phyloP scores from a whole-genome alignment of 495 filamentous ascomycete genomes.

The Penicillium pulvis region DNA sequence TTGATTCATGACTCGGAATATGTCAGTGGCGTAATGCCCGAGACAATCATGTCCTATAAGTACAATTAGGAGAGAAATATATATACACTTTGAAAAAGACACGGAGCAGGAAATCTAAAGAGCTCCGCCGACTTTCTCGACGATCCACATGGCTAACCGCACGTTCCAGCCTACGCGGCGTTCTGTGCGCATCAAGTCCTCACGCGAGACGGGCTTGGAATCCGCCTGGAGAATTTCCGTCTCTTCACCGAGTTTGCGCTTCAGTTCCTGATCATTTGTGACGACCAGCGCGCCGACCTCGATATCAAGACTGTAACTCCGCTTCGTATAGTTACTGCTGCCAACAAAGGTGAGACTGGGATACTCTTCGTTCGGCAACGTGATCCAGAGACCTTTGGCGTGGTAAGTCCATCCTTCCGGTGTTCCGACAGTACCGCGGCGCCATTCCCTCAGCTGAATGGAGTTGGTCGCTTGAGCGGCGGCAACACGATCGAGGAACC shows the following conservation, averaged over 20 bases:
- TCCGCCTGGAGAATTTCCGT: conserved; percentile 75
- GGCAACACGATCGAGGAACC: conserved; percentile 74
- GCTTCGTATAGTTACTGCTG: conserved; percentile 93
- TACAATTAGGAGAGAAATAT: conserved; percentile 15
- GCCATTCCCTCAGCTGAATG: conserved; percentile 87
- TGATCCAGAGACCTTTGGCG: conserved; percentile 95
- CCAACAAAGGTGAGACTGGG: conserved; percentile 85
- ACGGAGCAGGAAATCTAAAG: conserved; percentile 38
- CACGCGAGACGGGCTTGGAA: conserved; percentile 62
- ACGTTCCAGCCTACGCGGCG: conserved; percentile 84
- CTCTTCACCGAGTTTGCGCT: conserved; percentile 72
- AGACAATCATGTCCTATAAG: conserved; percentile 9
- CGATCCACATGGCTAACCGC: conserved; percentile 88
- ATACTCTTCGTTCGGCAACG: conserved; percentile 57
- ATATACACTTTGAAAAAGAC: conserved; percentile 2
- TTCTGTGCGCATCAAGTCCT: conserved; percentile 78
- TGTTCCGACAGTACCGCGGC: conserved; percentile 75
- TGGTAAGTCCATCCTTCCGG: conserved; percentile 95
- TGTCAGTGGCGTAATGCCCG: not conserved
- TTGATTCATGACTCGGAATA: not conserved
- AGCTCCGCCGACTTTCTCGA: conserved; percentile 69
- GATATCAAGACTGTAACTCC: conserved; percentile 88
- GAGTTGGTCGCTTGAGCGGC: conserved; percentile 57
- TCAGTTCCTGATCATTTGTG: conserved; percentile 74
- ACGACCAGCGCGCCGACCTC: conserved; percentile 85